A percentile compares a stretch with the other conserved stretches of the same genome.
Conservation (phyloP, 2,329 filamentous ascomycete species). For the Arthrobotrys sinensis region DNA sequence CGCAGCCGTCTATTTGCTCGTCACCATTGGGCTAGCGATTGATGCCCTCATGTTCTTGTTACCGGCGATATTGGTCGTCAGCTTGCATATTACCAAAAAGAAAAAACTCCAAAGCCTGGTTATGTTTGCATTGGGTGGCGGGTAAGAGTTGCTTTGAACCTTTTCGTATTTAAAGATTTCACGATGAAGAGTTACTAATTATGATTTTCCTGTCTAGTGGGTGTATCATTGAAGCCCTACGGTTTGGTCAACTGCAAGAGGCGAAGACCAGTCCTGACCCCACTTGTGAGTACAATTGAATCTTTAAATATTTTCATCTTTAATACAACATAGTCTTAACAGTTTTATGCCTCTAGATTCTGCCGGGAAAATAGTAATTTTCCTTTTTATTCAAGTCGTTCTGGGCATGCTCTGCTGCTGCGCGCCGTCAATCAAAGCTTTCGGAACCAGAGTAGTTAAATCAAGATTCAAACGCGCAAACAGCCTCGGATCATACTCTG, state of each 20-base stretch:
- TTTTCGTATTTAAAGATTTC: no score
- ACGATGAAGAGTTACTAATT: conserved; percentile 1
- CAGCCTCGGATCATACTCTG: conserved; percentile 2
- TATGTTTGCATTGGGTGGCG: conserved; percentile 11
- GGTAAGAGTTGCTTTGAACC: background rate
- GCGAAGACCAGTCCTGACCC: background rate
- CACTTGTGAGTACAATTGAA: conserved; percentile 1
- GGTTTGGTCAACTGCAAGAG: conserved; percentile 1
- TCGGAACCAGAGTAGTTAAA: conserved; percentile 4
- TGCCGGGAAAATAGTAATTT: conserved; percentile 10
- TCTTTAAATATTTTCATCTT: background rate
- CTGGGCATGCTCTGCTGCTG: conserved; percentile 23
- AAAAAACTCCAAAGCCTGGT: conserved; percentile 15
- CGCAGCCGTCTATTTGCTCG: background rate
- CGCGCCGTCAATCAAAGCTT: conserved; percentile 15
- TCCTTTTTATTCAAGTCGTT: conserved; percentile 21
- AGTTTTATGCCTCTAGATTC: background rate
- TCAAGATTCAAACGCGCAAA: conserved; percentile 19
- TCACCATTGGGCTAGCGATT: conserved; percentile 13
- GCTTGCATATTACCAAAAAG: conserved; percentile 12
- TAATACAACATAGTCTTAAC: background rate
- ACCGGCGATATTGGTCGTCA: conserved; percentile 14
- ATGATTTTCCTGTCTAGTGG: background rate
- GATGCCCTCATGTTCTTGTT: conserved; percentile 10
- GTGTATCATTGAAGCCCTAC: conserved; percentile 7